A percentile compares a stretch with the other conserved stretches of the same genome.
These are phyloP conservation scores for Paracoccidioides lutzii DNA, from an alignment of 2,329 filamentous ascomycete genomes.

Conservation along the genomic window DNA sequence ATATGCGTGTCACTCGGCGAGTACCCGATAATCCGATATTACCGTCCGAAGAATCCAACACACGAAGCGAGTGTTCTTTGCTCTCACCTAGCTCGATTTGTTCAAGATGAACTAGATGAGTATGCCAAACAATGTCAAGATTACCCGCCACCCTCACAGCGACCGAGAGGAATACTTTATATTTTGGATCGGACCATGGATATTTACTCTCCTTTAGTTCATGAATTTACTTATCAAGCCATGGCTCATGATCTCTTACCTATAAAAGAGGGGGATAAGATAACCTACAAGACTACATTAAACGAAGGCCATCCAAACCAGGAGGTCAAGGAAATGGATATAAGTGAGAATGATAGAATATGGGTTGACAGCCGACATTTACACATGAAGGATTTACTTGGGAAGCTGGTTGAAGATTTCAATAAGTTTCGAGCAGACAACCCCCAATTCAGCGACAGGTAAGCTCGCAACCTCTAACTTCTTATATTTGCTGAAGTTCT, in stretches of 20 bases:
- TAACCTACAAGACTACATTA: slow-evolving; percentile 67
- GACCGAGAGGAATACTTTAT: slow-evolving; percentile 70
- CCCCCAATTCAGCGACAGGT: slow-evolving; percentile 73
- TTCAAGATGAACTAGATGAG: slow-evolving; percentile 80
- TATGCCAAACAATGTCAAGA: slow-evolving; percentile 74
- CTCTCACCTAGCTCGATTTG: slow-evolving; percentile 75
- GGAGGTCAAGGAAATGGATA: slow-evolving; percentile 81
- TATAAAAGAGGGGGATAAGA: slow-evolving; percentile 77
- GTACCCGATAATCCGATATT: slow-evolving; percentile 87
- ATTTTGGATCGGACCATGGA: slow-evolving; percentile 93
- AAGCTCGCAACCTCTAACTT: slow-evolving; percentile 8
- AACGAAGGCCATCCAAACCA: slow-evolving; percentile 59
- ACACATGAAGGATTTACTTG: slow-evolving; percentile 97
- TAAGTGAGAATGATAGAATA: slow-evolving; percentile 79
- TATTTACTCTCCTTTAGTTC: slow-evolving; percentile 69
- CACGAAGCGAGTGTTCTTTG: slow-evolving; percentile 85
- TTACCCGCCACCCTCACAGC: slow-evolving; percentile 60
- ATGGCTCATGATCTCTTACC: slow-evolving; percentile 92
- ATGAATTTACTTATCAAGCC: slow-evolving; percentile 97
- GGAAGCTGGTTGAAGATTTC: slow-evolving; percentile 85
- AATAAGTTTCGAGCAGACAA: slow-evolving; percentile 83
- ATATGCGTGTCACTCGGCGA: slow-evolving; percentile 88
- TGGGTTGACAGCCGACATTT: slow-evolving; percentile 91
- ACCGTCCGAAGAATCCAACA: slow-evolving; percentile 56
- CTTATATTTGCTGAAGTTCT: not conserved